Evolutionary conservation across 2,329 filamentous ascomycete species (phyloP).

Genomic region (Neocucurbitaria cava): DNA sequence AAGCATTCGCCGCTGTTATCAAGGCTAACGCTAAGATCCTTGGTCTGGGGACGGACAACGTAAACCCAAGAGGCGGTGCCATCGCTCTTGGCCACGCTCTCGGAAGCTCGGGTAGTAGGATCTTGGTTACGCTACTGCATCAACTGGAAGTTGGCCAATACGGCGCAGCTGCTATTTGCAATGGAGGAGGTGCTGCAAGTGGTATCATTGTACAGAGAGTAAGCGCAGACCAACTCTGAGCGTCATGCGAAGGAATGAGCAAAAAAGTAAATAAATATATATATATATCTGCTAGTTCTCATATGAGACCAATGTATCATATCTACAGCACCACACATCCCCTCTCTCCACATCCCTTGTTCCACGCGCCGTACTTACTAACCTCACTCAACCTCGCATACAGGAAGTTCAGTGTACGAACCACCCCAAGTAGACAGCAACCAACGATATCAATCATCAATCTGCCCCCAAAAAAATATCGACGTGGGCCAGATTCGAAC

Average conservation of each 20-base stretch:
- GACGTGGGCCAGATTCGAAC: conserved; percentile 47
- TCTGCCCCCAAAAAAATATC: conserved; percentile 22
- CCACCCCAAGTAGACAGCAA: background rate
- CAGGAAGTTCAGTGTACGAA: too few relatives aligned
- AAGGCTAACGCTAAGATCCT: conserved; percentile 94
- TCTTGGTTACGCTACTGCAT: conserved; percentile 87
- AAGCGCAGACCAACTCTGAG: conserved; percentile 30
- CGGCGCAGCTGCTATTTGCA: conserved; percentile 94
- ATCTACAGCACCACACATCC: background rate
- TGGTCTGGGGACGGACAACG: conserved; percentile 76
- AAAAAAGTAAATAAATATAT: background rate
- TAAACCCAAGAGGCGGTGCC: conserved; percentile 89
- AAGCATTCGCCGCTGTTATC: conserved; percentile 95
- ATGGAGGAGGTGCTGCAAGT: conserved; percentile 90
- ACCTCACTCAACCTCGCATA: too few relatives aligned
- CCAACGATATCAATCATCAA: background rate
- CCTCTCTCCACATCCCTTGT: background rate
- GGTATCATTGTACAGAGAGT: conserved; percentile 90
- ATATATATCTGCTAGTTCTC: background rate
- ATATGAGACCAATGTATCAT: background rate
- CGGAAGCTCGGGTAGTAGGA: conserved; percentile 90
- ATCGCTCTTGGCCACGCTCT: conserved; percentile 92
- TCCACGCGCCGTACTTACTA: background rate
- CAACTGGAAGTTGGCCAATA: conserved; percentile 93
- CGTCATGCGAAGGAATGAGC: background rate